Conservation (phyloP, 163 green algal genomes). For the Scenedesmus sp. region DNA sequence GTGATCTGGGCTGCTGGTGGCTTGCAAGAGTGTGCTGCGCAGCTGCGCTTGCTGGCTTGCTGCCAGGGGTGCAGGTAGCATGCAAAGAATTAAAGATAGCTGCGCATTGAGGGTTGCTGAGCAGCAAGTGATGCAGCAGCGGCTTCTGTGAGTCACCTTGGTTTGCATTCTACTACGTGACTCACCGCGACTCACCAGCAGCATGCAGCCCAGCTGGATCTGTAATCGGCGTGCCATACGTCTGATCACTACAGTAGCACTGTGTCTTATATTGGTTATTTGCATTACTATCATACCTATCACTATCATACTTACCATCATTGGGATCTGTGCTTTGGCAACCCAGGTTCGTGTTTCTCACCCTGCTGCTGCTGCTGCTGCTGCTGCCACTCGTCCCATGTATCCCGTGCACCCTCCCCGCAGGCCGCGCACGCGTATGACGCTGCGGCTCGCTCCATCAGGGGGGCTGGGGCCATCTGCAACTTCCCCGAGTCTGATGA, state of each 20-base stretch:
- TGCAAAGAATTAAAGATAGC: not conserved
- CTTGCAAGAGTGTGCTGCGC: no score
- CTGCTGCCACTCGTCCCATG: not conserved
- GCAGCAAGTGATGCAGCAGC: not conserved
- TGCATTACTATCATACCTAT: no score
- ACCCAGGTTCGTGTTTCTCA: no score
- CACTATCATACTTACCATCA: no score
- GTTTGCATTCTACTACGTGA: not conserved
- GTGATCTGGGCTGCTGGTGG: not conserved
- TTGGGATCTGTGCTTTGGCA: no score
- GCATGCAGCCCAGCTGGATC: not conserved
- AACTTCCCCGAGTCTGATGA: conserved; percentile 81
- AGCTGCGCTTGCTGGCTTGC: no score
- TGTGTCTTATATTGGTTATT: no score
- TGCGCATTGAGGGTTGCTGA: not conserved
- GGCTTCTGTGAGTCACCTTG: not conserved
- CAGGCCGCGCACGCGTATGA: conserved; percentile 87
- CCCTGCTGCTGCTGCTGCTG: not conserved
- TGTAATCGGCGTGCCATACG: not conserved
- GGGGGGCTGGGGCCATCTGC: conserved; percentile 80
- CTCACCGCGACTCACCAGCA: not conserved
- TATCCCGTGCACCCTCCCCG: no score
- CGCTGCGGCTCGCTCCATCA: conserved; percentile 79
- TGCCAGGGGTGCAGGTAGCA: no score
- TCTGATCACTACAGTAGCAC: not conserved